Percentiles rank a stretch among this genome's conserved stretches.
phyloP scores from a whole-genome alignment of 2,329 filamentous ascomycete species.

The Ascochyta fabae region DNA sequence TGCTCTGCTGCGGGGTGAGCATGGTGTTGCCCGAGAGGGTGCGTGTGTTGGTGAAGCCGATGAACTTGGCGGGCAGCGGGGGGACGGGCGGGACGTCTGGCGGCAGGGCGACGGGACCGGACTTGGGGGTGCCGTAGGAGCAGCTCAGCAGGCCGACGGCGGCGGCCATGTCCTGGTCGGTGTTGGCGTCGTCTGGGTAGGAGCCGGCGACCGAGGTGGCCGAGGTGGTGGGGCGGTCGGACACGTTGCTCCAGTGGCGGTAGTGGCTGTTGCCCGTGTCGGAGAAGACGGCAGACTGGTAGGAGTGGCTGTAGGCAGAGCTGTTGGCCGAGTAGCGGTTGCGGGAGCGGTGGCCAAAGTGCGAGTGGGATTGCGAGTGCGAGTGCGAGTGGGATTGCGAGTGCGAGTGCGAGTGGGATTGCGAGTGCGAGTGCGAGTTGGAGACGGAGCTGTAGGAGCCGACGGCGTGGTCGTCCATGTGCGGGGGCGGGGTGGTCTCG shows the following conservation, averaged over 20 bases:
- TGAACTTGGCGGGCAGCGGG: constrained; percentile 80
- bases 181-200: constrained; percentile 70
- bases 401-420: constrained; percentile 41
- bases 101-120: constrained; percentile 66
- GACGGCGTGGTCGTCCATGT: constrained; percentile 67
- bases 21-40: constrained; percentile 64
- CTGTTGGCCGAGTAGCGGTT: constrained; percentile 58
- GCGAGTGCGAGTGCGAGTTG: constrained; percentile 41
- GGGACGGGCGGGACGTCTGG: constrained; percentile 86
- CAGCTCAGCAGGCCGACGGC: constrained; percentile 90
- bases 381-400: constrained; percentile 42
- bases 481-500: constrained; percentile 90
- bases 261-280: constrained; percentile 64
- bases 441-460: constrained; percentile 47
- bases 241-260: constrained; percentile 71
- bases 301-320: constrained; percentile 72
- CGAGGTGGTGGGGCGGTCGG: constrained; percentile 80
- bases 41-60: constrained; percentile 63
- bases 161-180: constrained; percentile 83
- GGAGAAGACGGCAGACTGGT: constrained; percentile 73
- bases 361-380: constrained; percentile 31
- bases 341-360: constrained; percentile 42
- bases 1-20: constrained; percentile 64
- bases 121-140: constrained; percentile 83
- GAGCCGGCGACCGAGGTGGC: constrained; percentile 64